phyloP scores from a whole-genome alignment of 73 alveolate genomes.

The Paramecium sexaurelia region DNA sequence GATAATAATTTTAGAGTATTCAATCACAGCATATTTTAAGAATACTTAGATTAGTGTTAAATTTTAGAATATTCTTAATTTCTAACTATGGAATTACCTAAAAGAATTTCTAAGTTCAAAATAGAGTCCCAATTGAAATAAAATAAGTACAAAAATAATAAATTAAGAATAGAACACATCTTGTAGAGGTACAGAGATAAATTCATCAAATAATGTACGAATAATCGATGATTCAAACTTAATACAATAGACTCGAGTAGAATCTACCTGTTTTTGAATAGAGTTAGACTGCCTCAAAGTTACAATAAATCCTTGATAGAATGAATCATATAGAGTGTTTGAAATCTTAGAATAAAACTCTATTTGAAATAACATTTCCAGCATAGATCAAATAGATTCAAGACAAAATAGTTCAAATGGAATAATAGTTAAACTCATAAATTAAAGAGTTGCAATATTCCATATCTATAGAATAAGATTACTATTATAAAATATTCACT shows the following conservation, averaged over 20 bases:
- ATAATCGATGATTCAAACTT: background rate
- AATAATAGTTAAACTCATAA: background rate
- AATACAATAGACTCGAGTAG: background rate
- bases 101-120: background rate
- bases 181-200: background rate
- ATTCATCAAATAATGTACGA: slow-evolving; percentile 3
- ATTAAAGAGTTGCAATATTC: background rate
- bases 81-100: background rate
- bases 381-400: background rate
- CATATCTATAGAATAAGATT: background rate
- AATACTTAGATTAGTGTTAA: background rate
- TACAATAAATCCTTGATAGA: background rate
- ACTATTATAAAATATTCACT: background rate
- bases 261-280: background rate
- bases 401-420: background rate
- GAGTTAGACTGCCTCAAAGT: background rate
- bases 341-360: background rate
- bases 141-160: background rate
- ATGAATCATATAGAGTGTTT: slow-evolving; percentile 8
- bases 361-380: slow-evolving; percentile 3
- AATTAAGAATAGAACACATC: slow-evolving; percentile 10
- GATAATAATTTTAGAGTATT: background rate
- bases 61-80: background rate
- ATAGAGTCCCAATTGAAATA: background rate
- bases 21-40: background rate